These are phyloP conservation scores for Tylopilus vinaceipallidus DNA, from an alignment of 768 basidiomycete species.

Conservation along the genomic window DNA sequence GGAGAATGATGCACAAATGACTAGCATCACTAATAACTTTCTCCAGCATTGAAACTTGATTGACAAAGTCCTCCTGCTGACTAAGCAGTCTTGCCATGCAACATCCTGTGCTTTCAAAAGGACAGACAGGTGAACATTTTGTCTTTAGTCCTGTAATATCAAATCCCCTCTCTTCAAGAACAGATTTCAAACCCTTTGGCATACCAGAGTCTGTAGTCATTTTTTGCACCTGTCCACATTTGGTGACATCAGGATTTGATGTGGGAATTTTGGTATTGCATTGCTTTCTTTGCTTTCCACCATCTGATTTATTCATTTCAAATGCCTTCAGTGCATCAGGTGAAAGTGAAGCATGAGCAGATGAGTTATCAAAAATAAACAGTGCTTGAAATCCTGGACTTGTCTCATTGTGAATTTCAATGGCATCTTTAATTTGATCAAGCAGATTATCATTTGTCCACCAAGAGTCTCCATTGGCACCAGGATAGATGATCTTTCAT, in stretches of 20 bases:
- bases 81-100: conserved; percentile 29
- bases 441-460: not conserved
- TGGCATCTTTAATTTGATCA: not conserved
- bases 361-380: not conserved
- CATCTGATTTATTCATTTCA: conserved; percentile 26
- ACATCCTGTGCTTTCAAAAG: conserved; percentile 17
- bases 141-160: conserved; percentile 25
- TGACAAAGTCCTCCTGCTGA: conserved; percentile 28
- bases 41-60: conserved; percentile 26
- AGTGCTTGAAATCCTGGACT: not conserved
- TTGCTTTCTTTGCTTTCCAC: conserved; percentile 21
- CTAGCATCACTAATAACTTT: conserved; percentile 18
- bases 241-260: conserved; percentile 9
- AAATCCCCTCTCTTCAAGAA: conserved; percentile 38
- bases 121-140: conserved; percentile 34
- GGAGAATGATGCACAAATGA: conserved; percentile 31
- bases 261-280: conserved; percentile 22
- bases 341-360: not conserved
- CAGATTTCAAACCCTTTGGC: conserved; percentile 10
- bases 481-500: not conserved
- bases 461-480: not conserved
- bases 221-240: conserved; percentile 25
- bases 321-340: conserved; percentile 24
- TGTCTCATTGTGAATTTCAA: not conserved
- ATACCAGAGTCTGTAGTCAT: conserved; percentile 35